Base-by-base conservation (phyloP, 768 basidiomycete genomes). In the Lactarius indigo region DNA sequence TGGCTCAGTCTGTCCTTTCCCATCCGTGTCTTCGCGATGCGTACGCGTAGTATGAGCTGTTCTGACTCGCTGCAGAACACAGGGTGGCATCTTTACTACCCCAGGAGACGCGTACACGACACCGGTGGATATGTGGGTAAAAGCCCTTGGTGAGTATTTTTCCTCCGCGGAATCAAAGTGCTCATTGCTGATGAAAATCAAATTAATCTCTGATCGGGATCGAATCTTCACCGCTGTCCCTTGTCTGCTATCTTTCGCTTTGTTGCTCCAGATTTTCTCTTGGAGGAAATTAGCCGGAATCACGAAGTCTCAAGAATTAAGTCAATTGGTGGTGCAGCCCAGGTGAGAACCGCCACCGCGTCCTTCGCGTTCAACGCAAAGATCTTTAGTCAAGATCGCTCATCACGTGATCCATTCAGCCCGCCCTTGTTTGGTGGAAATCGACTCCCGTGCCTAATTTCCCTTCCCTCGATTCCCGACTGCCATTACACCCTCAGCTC, bases 91-190 rank as follows among this genome's bases (percentile, higher is more conserved):
- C 65, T 92, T 92, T 76, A 92, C 90, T 54, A 91, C 90, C 0
- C 89, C 90, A 5, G 91, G 90, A 35, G 91, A 94, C 76, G 91
- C 90, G 28, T 92, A 90, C 74, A 93, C 90, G 44, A 92, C 92
- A 8, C 92, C 92, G 1, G 84, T 94, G 56, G 92, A 94, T 73
- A 92, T 94, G 90, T 94, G 92, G 92, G 86, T 92, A 63, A 92
- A 91, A 75, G 89, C 83, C 18, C 83, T 94, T 59, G 92, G 92
- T 92, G 75, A 77, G 88, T 79, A 64, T 66, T 54, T 69, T 70
- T 61, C 64, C 65, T 63, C 68, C 58, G 56, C 71, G 61, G 61
- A 65, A 70, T 64, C 68, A 73, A 54, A 47, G 28, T 55, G 35
- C 55, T 44, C 30, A 31, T 55, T 57, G 39, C 31, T 57, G 73